Conservation (phyloP, 2,329 filamentous ascomycete species). For the Pyricularia sp. region DNA sequence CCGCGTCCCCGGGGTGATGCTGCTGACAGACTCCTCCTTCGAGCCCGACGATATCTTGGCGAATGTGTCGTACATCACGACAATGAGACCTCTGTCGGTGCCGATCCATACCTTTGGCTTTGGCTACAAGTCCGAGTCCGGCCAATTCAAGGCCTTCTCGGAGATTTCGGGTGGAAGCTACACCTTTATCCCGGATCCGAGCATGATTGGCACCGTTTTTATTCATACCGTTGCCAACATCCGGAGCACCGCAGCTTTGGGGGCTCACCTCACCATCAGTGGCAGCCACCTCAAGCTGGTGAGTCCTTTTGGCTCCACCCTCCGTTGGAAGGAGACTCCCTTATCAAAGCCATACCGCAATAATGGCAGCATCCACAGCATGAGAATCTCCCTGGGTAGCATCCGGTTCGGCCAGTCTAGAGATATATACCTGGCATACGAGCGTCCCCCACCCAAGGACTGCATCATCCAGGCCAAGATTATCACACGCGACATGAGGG, state of each 20-base stretch:
- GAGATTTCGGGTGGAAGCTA: slow-evolving; percentile 49
- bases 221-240: slow-evolving; percentile 53
- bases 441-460: slow-evolving; percentile 9
- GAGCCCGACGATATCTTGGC: no score
- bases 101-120: slow-evolving; percentile 46
- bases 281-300: slow-evolving; percentile 26
- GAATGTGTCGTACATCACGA: slow-evolving; percentile 47
- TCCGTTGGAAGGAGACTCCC: slow-evolving; percentile 12
- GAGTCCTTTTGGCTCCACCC: slow-evolving; percentile 27
- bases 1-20: slow-evolving; percentile 41
- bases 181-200: slow-evolving; percentile 51
- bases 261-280: slow-evolving; percentile 31
- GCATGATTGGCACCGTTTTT: slow-evolving; percentile 56
- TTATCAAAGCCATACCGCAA: neutral
- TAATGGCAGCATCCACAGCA: neutral
- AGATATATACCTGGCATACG: slow-evolving; percentile 38
- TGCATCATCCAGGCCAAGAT: slow-evolving; percentile 24
- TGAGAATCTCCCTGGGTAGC: slow-evolving; percentile 37
- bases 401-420: slow-evolving; percentile 53
- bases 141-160: slow-evolving; percentile 49
- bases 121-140: slow-evolving; percentile 37
- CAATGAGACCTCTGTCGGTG: slow-evolving; percentile 28
- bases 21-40: slow-evolving; percentile 34
- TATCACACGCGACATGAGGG: slow-evolving; percentile 20
- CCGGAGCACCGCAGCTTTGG: slow-evolving; percentile 46